These are phyloP conservation scores for Flaveria robusta DNA, from an alignment of 129 eudicot species.

Conservation along the genomic window DNA sequence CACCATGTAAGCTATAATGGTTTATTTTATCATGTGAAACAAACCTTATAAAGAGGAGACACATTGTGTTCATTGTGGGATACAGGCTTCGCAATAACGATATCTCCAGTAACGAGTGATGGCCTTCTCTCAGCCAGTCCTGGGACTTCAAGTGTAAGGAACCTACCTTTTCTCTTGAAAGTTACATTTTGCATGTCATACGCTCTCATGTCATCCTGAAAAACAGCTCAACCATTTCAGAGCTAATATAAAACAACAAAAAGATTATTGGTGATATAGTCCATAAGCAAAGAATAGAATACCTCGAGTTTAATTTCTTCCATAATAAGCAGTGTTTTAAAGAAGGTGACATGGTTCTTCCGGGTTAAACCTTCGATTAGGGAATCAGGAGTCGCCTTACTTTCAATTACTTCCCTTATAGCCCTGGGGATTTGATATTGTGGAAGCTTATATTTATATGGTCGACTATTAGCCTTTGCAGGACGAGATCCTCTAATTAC, in stretches of 20 bases:
- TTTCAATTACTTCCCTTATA: slow-evolving; percentile 51
- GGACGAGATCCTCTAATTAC: slow-evolving; percentile 67
- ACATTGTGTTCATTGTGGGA: slow-evolving; percentile 31
- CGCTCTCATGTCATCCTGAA: slow-evolving; percentile 68
- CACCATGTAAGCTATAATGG: not conserved
- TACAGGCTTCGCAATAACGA: slow-evolving; percentile 57
- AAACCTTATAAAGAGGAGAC: slow-evolving; percentile 49
- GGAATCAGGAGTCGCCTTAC: slow-evolving; percentile 50
- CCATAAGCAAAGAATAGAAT: not conserved
- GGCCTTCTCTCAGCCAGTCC: slow-evolving; percentile 95
- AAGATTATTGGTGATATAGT: not conserved
- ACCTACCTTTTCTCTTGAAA: slow-evolving; percentile 46
- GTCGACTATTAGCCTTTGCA: slow-evolving; percentile 40
- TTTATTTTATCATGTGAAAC: slow-evolving; percentile 20
- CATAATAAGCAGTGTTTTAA: slow-evolving; percentile 56
- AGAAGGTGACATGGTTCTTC: slow-evolving; percentile 56
- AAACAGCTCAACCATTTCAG: slow-evolving; percentile 24
- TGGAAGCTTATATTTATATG: slow-evolving; percentile 46
- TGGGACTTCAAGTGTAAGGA: slow-evolving; percentile 75
- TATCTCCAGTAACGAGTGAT: slow-evolving; percentile 64
- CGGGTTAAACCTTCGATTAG: slow-evolving; percentile 52
- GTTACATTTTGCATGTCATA: slow-evolving; percentile 70
- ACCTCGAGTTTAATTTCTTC: slow-evolving; percentile 91
- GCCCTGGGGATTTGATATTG: slow-evolving; percentile 56
- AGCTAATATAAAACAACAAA: not conserved